These are phyloP conservation scores for Xylaria sp. DNA, from an alignment of 2,329 filamentous ascomycete species.

Conservation along the genomic window DNA sequence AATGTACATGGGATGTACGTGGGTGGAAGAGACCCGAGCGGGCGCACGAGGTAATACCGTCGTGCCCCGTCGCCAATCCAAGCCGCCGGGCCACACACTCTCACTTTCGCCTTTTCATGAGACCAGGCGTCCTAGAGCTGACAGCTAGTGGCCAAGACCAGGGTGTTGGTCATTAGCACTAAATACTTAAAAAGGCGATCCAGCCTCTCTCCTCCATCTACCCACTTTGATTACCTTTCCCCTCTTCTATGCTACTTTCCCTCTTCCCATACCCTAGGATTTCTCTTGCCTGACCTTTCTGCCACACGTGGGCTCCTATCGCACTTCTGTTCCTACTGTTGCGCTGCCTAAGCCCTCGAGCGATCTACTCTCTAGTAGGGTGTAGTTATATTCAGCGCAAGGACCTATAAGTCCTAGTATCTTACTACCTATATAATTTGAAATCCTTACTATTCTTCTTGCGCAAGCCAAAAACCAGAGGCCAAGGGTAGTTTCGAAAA, in stretches of 20 bases:
- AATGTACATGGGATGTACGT: neutral
- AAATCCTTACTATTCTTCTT: neutral
- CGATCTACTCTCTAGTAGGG: neutral
- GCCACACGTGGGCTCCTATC: neutral
- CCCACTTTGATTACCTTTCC: conserved; percentile 16
- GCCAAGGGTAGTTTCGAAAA: neutral
- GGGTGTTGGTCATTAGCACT: neutral
- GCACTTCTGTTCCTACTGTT: neutral
- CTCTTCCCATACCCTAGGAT: neutral
- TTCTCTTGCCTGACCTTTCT: neutral
- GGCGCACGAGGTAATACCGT: neutral
- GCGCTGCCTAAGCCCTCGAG: neutral
- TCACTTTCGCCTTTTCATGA: neutral
- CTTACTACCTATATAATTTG: neutral
- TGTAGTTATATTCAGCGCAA: neutral
- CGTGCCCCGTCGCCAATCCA: conserved; percentile 19
- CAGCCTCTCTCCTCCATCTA: conserved; percentile 11
- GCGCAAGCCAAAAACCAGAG: neutral
- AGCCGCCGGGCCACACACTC: conserved; percentile 10
- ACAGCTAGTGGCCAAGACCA: conserved; percentile 17
- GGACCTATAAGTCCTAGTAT: neutral
- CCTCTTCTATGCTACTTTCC: neutral
- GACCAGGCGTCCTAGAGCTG: neutral
- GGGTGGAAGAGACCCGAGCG: no score
- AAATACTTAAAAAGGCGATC: conserved; percentile 17